Conservation (phyloP, 192 early-diverging fungal species). For the Backusella luteola region DNA sequence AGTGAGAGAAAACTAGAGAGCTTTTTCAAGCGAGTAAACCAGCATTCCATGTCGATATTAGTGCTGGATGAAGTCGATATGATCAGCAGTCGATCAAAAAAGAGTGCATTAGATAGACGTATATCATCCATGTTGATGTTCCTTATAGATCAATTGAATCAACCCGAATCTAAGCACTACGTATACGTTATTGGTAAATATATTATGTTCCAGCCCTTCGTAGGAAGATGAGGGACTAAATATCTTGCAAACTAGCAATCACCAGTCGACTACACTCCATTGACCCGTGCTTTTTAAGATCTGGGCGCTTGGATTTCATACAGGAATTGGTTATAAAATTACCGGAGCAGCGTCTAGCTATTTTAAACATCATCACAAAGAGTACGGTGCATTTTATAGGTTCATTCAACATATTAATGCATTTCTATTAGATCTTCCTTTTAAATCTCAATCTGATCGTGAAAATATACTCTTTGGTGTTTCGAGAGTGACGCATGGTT, state of each 20-base stretch:
- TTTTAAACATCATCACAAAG: conserved; percentile 44
- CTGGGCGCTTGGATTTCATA: conserved; percentile 55
- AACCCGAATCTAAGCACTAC: conserved; percentile 9
- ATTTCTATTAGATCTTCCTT: conserved; percentile 45
- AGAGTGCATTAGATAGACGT: conserved; percentile 21
- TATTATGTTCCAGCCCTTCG: no score
- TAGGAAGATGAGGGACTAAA: no score
- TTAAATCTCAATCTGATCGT: conserved; percentile 26
- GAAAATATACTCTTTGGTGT: conserved; percentile 41
- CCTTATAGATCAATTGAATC: conserved; percentile 43
- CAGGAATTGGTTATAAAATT: conserved; percentile 50
- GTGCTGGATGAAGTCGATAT: conserved; percentile 60
- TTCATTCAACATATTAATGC: not conserved
- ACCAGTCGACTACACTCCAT: conserved; percentile 54
- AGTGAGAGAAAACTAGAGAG: conserved; percentile 47
- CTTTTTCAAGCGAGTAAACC: conserved; percentile 35
- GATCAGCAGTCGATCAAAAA: conserved; percentile 42
- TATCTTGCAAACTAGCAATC: conserved; percentile 31
- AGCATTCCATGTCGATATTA: conserved; percentile 40
- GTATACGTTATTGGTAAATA: conserved; percentile 49
- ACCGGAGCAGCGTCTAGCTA: conserved; percentile 36
- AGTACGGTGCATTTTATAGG: conserved; percentile 23
- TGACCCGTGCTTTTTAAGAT: conserved; percentile 47
- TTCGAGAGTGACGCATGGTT: conserved; percentile 67
- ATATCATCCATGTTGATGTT: conserved; percentile 14